Base-by-base conservation (phyloP, 352 stramenopile species). In the Albugo candida region DNA sequence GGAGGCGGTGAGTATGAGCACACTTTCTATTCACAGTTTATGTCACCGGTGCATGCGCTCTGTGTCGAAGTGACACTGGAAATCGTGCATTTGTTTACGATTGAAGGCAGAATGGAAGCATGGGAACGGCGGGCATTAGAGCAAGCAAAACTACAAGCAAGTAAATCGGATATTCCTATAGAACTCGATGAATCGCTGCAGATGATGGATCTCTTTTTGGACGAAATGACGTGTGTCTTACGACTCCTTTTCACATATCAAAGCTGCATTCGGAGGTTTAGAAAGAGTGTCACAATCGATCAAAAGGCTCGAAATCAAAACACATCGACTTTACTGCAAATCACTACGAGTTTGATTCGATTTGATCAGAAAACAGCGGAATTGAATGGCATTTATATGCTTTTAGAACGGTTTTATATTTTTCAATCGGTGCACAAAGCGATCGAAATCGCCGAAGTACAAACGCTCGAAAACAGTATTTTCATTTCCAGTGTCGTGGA, bases 371-470 rank as follows among this genome's bases (percentile, higher is more conserved):
- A 89, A 47, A 64, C 79, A 41, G 65, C 84, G 39, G 74, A 91
- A 53, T 55, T 87, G 12, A 73, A 73, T 45, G 77, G 74, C 18
- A 71, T 91, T 13, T 91, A 91, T 41, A 48, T 91, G 19, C 52
- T 91, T 24, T 48, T 91, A 5, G 77, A 87, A 56, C 71, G 73
- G 19, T 91, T 86, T 48, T 91, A 91, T 53, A 64, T 91, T 13
- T 81, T 83, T 40, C 77, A 91, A 56, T 84, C 73, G 3, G 71
- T 84, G 36, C 74, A 82, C 55, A 91, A 91, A 55, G 77, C 77
- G 21, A 83, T 72, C 0, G 73, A 67, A 14, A 86, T 91, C 55
- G 68, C 74, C 18, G 77, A 91, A 45, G 70, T 66, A 5, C 74
- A 91, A 48, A 66, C 76, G 51, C 58, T 91, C 16, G 65, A 84